phyloP scores from a whole-genome alignment of 2,329 filamentous ascomycete genomes.

The Talaromyces sp. region DNA sequence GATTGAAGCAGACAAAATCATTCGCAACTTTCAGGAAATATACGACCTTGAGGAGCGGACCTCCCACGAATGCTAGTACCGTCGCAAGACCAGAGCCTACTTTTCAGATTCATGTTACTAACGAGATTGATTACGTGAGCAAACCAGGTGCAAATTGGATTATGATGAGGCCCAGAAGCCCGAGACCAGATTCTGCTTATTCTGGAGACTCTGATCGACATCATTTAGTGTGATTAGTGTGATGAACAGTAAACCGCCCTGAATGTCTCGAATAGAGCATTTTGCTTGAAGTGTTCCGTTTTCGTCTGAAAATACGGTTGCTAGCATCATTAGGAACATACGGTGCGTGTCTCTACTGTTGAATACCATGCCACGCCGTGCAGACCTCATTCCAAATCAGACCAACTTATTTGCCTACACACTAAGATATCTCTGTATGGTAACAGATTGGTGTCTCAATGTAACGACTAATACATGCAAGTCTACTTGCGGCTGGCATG shows the following conservation, averaged over 20 bases:
- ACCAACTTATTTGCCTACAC: no score
- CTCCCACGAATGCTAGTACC: not conserved
- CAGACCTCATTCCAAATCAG: not conserved
- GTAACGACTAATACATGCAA: not conserved
- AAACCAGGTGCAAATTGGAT: not conserved
- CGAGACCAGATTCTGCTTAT: not conserved
- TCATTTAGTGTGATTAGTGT: not conserved
- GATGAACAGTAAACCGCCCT: no score
- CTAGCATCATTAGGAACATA: not conserved
- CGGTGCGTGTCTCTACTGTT: not conserved
- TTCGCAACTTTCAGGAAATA: not conserved
- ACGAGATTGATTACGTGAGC: not conserved
- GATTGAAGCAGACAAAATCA: not conserved
- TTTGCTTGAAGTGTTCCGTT: no score
- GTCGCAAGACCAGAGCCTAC: not conserved
- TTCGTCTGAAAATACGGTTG: no score
- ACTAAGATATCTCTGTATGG: not conserved
- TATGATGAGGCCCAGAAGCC: not conserved
- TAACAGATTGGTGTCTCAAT: not conserved
- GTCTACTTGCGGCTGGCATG: not conserved
- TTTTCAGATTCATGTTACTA: not conserved
- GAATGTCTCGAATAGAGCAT: no score
- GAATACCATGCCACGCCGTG: not conserved
- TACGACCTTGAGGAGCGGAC: not conserved
- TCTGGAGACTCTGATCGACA: not conserved